These are phyloP conservation scores for Ottelia alismoides DNA, from an alignment of 106 monocot species.

Conservation along the genomic window DNA sequence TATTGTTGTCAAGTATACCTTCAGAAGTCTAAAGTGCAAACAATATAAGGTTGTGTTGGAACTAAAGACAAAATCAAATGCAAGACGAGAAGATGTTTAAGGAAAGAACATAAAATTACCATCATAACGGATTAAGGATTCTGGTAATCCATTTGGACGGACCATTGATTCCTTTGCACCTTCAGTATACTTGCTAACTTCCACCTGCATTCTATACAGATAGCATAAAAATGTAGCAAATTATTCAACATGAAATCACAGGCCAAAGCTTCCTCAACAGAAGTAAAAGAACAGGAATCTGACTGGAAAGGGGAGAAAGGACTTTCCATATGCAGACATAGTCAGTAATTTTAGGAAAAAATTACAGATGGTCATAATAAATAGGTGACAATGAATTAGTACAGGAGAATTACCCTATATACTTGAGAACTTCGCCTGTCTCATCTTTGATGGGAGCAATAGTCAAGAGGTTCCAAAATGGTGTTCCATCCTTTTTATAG, in stretches of 20 bases:
- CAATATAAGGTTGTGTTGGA: too few relatives aligned
- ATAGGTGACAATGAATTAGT: too few relatives aligned
- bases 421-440: conserved; percentile 70
- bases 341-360: too few relatives aligned
- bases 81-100: not conserved
- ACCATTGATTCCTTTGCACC: conserved; percentile 66
- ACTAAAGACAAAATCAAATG: too few relatives aligned
- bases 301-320: too few relatives aligned
- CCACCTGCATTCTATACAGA: conserved; percentile 78
- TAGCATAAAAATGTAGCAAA: not conserved
- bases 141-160: conserved; percentile 90
- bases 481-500: conserved; percentile 94
- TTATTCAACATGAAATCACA: too few relatives aligned
- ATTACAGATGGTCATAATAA: too few relatives aligned
- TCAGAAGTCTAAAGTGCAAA: too few relatives aligned
- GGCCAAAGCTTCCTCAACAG: too few relatives aligned
- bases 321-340: too few relatives aligned
- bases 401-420: conserved; percentile 59
- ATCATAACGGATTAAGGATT: conserved; percentile 93
- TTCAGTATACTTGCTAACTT: conserved; percentile 96
- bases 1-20: too few relatives aligned
- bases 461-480: conserved; percentile 95
- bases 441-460: conserved; percentile 98
- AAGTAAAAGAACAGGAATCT: too few relatives aligned
- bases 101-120: conserved; percentile 27